Evolutionary conservation across 208 protist genomes (phyloP), one percentile per base, ranked within the genome.

Genomic region (Phytomonas sp.): DNA sequence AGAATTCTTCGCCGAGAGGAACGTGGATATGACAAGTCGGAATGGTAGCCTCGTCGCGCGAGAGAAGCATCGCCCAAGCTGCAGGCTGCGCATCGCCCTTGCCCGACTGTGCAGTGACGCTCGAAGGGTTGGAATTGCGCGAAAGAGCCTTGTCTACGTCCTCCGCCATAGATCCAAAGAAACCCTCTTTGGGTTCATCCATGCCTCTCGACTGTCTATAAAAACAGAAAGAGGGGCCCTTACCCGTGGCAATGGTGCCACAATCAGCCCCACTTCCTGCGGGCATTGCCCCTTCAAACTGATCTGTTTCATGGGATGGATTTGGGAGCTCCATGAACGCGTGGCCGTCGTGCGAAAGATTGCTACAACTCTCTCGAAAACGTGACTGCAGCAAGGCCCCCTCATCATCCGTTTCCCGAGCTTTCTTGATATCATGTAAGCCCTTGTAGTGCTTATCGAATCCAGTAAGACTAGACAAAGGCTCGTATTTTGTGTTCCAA

Each of bases 21-120:
- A 83, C 82, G 61, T 75, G 73, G 59, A 95, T 85, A 63, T 70
- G 77, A 34, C 76, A 90, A 2, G 86, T 88, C n/a, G 87, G 75
- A 63, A 95, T 87, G 7, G 83, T 89, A 31, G 77, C 66, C 74
- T 93, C 87, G 60, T 95, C 90, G 19, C 82, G 79, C 0, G 87
- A 93, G 30, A 83, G 71, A 0, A 95, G 76, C 32, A 93, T 76
- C 10, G 86, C 90, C 88, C 90, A 95, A 37, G 85, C 77, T 4
- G 45, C 16, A 19, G 45, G 23, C 45, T 56, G 45, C 45, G 19
- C 19, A 56, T 26, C 45, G 19, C 45, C 26, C 16, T 56, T 56
- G 26, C 19, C 23, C 45, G 45, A 5, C 23, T 56, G 45, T 12
- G 45, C 19, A 26, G 16, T 56, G 45, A 11, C 0, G 16, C 45